Evolutionary conservation across 2,329 filamentous ascomycete genomes (phyloP).

Genomic region (Aspergillus sp.): DNA sequence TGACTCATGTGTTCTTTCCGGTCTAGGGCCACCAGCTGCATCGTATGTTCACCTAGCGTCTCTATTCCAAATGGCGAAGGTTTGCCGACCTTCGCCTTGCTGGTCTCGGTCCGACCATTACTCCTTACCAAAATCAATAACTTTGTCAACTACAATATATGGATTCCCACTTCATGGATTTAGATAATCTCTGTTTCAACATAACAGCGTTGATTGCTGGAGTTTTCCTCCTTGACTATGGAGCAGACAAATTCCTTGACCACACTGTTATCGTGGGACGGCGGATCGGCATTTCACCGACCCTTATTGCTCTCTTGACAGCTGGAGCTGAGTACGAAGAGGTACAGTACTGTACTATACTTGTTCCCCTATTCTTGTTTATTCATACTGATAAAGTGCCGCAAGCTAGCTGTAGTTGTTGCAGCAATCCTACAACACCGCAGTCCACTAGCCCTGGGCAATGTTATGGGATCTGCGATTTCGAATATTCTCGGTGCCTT

Average conservation of each 20-base stretch:
- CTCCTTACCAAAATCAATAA: no score
- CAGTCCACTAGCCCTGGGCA: constrained; percentile 47
- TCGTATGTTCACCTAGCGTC: no score
- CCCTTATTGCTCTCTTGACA: constrained; percentile 47
- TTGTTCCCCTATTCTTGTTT: not conserved
- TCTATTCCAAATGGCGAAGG: no score
- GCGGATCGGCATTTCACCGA: constrained; percentile 40
- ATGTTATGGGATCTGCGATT: constrained; percentile 49
- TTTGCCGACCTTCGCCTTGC: no score
- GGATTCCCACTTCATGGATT: constrained; percentile 16
- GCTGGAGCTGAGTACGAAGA: constrained; percentile 53
- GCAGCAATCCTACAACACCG: constrained; percentile 42
- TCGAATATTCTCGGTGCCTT: constrained; percentile 53
- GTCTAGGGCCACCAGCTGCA: no score
- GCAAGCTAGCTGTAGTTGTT: constrained; percentile 44
- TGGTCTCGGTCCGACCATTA: no score
- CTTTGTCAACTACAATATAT: not conserved
- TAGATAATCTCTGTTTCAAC: constrained; percentile 35
- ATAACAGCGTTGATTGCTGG: constrained; percentile 30
- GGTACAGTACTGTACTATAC: constrained; percentile 34
- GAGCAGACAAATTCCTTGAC: constrained; percentile 48
- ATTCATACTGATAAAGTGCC: constrained; percentile 1
- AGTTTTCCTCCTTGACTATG: constrained; percentile 46
- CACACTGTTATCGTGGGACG: constrained; percentile 44
- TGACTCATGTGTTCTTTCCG: no score